Conservation (phyloP, 495 filamentous ascomycete species). For the Podospora sp. region DNA sequence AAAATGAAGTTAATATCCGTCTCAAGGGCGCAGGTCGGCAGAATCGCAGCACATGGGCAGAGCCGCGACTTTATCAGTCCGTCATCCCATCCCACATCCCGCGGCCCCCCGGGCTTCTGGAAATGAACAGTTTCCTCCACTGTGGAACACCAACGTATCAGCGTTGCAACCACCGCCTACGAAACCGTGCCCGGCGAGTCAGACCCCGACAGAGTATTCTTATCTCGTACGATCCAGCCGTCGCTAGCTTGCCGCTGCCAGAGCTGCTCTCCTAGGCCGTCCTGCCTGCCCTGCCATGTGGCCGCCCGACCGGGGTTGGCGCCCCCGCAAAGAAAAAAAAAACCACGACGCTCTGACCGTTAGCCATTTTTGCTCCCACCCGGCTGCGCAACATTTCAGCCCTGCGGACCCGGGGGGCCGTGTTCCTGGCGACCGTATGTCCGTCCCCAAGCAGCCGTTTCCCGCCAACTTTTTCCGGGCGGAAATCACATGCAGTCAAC, state of each 20-base stretch:
- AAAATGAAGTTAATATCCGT: background rate
- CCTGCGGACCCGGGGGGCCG: background rate
- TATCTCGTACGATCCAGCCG: constrained; percentile 23
- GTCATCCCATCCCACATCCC: constrained; percentile 10
- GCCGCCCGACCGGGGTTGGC: background rate
- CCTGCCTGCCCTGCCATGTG: background rate
- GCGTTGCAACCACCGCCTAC: constrained; percentile 11
- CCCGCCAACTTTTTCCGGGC: background rate
- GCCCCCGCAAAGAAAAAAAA: background rate
- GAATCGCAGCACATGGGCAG: background rate
- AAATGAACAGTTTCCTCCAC: constrained; percentile 11
- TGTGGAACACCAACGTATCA: constrained; percentile 5
- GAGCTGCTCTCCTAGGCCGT: background rate
- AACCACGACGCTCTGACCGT: background rate
- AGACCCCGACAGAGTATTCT: background rate
- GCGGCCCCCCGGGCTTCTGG: background rate
- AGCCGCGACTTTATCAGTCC: constrained; percentile 1
- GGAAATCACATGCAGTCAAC: background rate
- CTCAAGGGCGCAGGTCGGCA: background rate
- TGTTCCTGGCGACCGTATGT: background rate
- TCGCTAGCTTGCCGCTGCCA: constrained; percentile 10
- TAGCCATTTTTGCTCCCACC: background rate
- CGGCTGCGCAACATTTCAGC: background rate
- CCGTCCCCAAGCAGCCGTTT: too few species aligned
- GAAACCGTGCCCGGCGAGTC: constrained; percentile 17